Conservation (phyloP, 495 filamentous ascomycete species). For the Penicillium cataractarum region DNA sequence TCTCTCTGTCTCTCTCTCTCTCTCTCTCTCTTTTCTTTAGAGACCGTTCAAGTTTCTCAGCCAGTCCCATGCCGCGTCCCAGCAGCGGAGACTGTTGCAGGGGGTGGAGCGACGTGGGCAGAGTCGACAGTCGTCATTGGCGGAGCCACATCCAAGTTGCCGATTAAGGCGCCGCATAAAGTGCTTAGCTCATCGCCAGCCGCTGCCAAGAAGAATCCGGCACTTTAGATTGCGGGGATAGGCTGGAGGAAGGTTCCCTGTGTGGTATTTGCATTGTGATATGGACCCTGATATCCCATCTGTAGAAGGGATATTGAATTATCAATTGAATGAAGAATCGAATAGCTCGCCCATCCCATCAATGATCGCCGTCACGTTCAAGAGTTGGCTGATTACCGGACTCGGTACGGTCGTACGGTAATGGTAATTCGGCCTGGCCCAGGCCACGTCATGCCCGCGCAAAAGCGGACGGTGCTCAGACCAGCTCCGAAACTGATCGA, state of each 20-base stretch:
- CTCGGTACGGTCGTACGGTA: slow-evolving; percentile 11
- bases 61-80: not conserved
- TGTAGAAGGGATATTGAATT: too few relatives aligned
- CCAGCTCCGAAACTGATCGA: too few relatives aligned
- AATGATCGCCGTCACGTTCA: not conserved
- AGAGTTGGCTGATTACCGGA: not conserved
- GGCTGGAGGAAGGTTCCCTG: not conserved
- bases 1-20: not conserved
- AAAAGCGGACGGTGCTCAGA: slow-evolving; percentile 9
- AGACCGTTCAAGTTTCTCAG: not conserved
- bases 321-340: not conserved
- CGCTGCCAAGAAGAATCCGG: not conserved
- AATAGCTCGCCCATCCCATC: too few relatives aligned
- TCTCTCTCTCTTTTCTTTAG: not conserved
- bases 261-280: not conserved
- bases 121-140: slow-evolving; percentile 9
- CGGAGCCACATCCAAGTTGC: not conserved
- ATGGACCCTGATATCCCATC: not conserved
- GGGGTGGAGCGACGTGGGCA: not conserved
- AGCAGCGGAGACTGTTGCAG: slow-evolving; percentile 5
- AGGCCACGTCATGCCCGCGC: slow-evolving; percentile 20
- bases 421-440: slow-evolving; percentile 17
- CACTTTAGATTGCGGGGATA: not conserved
- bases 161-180: not conserved
- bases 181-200: slow-evolving; percentile 13